Evolutionary conservation across 352 stramenopile genomes (phyloP), one percentile per base, ranked within the genome.

Genomic region (Globisporangium echinulatum): DNA sequence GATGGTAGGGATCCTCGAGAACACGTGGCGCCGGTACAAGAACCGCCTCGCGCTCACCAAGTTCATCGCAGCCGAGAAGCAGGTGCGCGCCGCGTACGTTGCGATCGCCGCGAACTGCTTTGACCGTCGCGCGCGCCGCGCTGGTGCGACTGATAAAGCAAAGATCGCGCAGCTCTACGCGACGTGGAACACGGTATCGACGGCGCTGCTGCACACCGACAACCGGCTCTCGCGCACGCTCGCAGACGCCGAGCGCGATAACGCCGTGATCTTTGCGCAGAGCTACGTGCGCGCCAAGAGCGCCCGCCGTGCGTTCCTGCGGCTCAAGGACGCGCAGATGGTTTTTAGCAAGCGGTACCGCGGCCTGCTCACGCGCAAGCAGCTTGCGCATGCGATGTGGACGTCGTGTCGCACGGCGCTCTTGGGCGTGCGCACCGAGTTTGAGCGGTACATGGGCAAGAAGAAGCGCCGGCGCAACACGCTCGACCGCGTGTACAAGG

Each of bases 401-500:
- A 67, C 63, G 51, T 82, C 77, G 49, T 92, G 82, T 70, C 87
- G 87, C 63, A 68, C 84, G 47, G 84, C 78, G 33, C 65, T 92
- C 47, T 66, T 94, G 17, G 84, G 84, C 33, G 80, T 94, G 49
- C 82, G 84, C 42, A 91, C 82, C 7, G 84, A 92, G 58, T 94
- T 94, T 51, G 84, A 94, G 72, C 80, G 81, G 19, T 94, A 87
- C 63, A 61, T 90, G 43, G 80, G 82, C 61, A 82, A 92, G 77
- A 94, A 94, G 69, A 92, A 92, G 72, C 84, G 84, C 57, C 82
- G 84, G 54, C 82, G 84, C 58, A 74, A 92, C 69, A 83, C 84
- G 52, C 68, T 94, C 4, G 84, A 94, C 61, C 82, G 80, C 49
- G 52, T 63, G 42, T 94, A 91, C 70, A 63, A 79, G 62, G 82